Evolutionary conservation across 495 filamentous ascomycete genomes (phyloP).

Genomic region (Collariella sp.): DNA sequence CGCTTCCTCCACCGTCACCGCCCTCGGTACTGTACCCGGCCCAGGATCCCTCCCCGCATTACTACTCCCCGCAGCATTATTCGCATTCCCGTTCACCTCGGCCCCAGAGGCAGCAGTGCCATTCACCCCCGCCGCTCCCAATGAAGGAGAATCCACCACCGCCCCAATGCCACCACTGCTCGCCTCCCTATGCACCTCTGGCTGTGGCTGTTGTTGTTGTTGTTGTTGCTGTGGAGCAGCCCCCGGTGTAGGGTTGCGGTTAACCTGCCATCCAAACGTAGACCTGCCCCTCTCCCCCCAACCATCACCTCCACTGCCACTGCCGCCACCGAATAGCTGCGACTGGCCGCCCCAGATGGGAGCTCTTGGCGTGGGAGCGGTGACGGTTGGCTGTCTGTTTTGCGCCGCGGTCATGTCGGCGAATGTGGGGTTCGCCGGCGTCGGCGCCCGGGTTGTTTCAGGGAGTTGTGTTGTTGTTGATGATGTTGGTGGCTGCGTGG

Average conservation of each 20-base stretch:
- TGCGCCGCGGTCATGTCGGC: not conserved
- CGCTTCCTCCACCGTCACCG: slow-evolving; percentile 36
- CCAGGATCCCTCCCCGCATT: not conserved
- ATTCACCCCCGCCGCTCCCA: not conserved
- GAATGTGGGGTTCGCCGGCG: not conserved
- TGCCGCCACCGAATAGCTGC: slow-evolving; percentile 28
- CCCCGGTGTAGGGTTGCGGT: not conserved
- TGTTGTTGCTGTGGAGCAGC: not conserved
- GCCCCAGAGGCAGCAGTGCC: not conserved
- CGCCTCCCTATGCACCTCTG: not conserved
- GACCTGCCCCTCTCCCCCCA: not conserved
- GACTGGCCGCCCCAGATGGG: slow-evolving; percentile 39
- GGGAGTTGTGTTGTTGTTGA: not conserved
- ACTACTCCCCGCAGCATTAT: slow-evolving; percentile 4
- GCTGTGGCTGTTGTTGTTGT: not conserved
- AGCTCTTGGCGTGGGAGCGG: slow-evolving; percentile 31
- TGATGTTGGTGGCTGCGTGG: not conserved
- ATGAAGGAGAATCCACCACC: not conserved
- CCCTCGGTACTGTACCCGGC: slow-evolving; percentile 23
- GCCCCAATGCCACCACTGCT: not conserved
- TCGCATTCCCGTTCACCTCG: not conserved
- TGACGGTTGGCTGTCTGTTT: slow-evolving; percentile 21
- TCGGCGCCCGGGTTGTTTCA: not conserved
- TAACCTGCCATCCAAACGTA: slow-evolving; percentile 15
- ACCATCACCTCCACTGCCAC: too few relatives aligned